Conservation (phyloP, 2,329 filamentous ascomycete genomes). For the Ophiocordyceps robertsii region DNA sequence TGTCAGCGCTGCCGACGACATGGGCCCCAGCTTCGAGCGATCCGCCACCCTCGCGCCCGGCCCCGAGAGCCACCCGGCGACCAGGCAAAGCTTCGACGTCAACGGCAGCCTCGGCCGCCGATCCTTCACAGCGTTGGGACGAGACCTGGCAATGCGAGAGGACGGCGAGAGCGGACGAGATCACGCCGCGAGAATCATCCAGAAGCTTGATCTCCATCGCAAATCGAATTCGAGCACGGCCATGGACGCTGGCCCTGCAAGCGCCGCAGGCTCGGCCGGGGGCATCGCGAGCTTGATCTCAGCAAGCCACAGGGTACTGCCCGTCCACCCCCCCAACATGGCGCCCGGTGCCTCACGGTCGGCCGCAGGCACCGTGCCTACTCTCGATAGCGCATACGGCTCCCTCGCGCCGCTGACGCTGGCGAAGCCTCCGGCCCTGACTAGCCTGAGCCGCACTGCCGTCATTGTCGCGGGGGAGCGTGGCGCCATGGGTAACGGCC, state of each 20-base stretch:
- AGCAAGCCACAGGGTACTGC: slow-evolving; percentile 67
- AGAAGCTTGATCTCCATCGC: slow-evolving; percentile 80
- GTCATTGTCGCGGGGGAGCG: slow-evolving; percentile 70
- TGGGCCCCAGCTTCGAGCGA: slow-evolving; percentile 35
- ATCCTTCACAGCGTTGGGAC: slow-evolving; percentile 39
- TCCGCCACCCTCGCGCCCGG: slow-evolving; percentile 52
- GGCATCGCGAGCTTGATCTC: slow-evolving; percentile 81
- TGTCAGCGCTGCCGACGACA: slow-evolving; percentile 33
- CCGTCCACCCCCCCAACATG: slow-evolving; percentile 32
- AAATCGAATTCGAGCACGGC: slow-evolving; percentile 50
- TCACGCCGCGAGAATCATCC: slow-evolving; percentile 78
- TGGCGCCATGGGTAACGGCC: slow-evolving; percentile 51
- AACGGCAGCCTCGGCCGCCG: slow-evolving; percentile 33
- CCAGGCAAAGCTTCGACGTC: slow-evolving; percentile 63
- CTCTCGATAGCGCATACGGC: slow-evolving; percentile 36
- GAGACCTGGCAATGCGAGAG: slow-evolving; percentile 34
- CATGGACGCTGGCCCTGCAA: slow-evolving; percentile 21
- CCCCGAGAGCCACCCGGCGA: slow-evolving; percentile 35
- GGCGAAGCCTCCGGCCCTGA: slow-evolving; percentile 70
- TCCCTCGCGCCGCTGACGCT: slow-evolving; percentile 71
- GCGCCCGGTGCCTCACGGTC: slow-evolving; percentile 15
- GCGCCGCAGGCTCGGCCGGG: slow-evolving; percentile 28
- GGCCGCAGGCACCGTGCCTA: slow-evolving; percentile 17
- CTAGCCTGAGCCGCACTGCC: slow-evolving; percentile 74
- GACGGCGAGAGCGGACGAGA: slow-evolving; percentile 67